Conservation (phyloP, 352 stramenopile genomes). For the Phytophthora cactorum region DNA sequence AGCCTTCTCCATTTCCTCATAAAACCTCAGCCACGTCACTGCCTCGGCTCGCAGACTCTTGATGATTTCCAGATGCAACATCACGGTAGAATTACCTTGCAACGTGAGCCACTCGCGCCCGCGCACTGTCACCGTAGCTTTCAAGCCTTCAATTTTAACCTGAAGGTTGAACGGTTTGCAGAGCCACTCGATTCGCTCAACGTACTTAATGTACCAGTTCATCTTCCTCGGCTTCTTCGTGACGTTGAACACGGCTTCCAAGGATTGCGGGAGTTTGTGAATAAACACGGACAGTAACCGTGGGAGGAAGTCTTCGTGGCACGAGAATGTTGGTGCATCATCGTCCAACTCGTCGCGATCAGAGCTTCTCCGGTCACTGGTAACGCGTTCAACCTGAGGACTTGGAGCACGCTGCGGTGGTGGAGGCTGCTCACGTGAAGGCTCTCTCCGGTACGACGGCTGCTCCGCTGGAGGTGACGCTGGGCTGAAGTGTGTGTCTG, state of each 20-base stretch:
- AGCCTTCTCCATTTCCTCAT: conserved; percentile 44
- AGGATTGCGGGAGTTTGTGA: conserved; percentile 51
- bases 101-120: conserved; percentile 61
- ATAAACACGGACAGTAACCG: conserved; percentile 63
- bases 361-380: conserved; percentile 1
- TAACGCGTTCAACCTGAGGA: conserved; percentile 13
- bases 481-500: conserved; percentile 33
- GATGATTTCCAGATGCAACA: conserved; percentile 56
- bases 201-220: conserved; percentile 74
- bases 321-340: conserved; percentile 51
- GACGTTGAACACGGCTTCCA: conserved; percentile 64
- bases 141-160: conserved; percentile 47
- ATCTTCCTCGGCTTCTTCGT: conserved; percentile 78
- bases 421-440: conserved; percentile 2
- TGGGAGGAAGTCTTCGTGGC: conserved; percentile 53
- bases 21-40: conserved; percentile 53
- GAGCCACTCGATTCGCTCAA: conserved; percentile 51
- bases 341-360: conserved; percentile 29
- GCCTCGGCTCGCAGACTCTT: conserved; percentile 51
- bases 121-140: conserved; percentile 48
- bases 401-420: conserved; percentile 14
- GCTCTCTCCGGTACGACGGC: conserved; percentile 23
- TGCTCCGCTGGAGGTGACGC: conserved; percentile 20
- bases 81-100: conserved; percentile 44
- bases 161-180: conserved; percentile 46